Base-by-base conservation (phyloP, 2,329 filamentous ascomycete species). In the Talaromyces sp. region DNA sequence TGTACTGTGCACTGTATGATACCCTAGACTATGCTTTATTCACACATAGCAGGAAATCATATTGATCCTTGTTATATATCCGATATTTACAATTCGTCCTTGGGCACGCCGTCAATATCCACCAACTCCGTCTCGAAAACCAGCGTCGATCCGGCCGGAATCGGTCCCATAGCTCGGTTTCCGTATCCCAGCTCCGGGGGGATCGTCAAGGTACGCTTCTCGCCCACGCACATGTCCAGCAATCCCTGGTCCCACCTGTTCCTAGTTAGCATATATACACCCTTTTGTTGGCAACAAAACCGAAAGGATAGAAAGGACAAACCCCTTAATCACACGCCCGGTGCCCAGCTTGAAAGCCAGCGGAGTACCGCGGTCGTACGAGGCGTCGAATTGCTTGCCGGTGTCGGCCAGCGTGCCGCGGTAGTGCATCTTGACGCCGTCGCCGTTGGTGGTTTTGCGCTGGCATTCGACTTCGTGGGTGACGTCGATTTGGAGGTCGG, bases 41-140 rank as follows among this genome's bases (percentile, higher is more conserved):
- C 23, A 47, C 7, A 47, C 18, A 47, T 47, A 14, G 23, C 44
- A 27, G 44, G 18, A 47, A 18, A 10, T 27, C 10, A 23, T 10
- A 47, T 47, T 1, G 44, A 14, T 47, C 18, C 44, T 27, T 27
- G n/a, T 18, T 53, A 23, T 53, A 28, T 31, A 53, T 53, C 12
- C 50, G 16, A 10, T 6, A 18, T 27, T 71, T 69, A 80, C 62
- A 79, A 67, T 69, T 80, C 78, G 69, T 79, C 77, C 72, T 79
- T 79, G 58, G 66, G 60, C 58, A 94, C 90, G 33, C 92, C 92
- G 16, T 87, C 82, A 72, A 98, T 97, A 61, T 85, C 88, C 70
- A 97, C 82, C 67, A 98, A 81, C 79, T 96, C 92, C 53, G 93
- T 96, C 81, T 96, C 91, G 73, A 98, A 97, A 59, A 98, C 87